Evolutionary conservation across 1,139 yeast genomes (phyloP), one percentile per base, ranked within the genome.

Genomic region (Geotrichum cucujoidarum): DNA sequence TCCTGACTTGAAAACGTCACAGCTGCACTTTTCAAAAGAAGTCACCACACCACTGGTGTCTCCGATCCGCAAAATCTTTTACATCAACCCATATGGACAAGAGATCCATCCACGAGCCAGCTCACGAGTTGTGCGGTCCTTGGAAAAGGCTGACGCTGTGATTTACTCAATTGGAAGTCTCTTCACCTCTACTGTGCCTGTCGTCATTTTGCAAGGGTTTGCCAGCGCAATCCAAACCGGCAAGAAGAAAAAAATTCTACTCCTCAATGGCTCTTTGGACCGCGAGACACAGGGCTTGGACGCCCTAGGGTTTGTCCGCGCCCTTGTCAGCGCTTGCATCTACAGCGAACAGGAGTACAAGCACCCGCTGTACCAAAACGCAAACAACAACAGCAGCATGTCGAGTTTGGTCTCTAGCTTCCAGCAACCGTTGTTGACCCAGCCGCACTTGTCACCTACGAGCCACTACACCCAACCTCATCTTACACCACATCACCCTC

Each of bases 31-130:
- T 60, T 74, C 77, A 52, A 66, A 75, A 20, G 70, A 67, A 36
- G 63, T 65, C 22, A 72, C 74, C 8, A 72, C 71, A 32, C 88
- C 92, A 0, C 70, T 89, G 21, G 72, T 80, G n/a, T 78, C 95
- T 0, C 94, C 95, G 0, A 81, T 89, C 13, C 72, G 76, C 34
- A 68, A 92, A 25, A 77, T 89, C 6, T 82, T 81, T 58, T 90
- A 90, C 61, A 83, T 89, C 43, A 85, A 90, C 29, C 94, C 95
- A 0, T 86, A 85, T 59, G 95, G 95, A 0, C 88, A 85, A 60
- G 96, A 88, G 60, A 84, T 87, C 30, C 78, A 82, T 55, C 96
- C 97, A 2, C 66, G 73, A 22, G 92, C 94, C 1, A 83, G 83
- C 56, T 68, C 79, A 5, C 71, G 86, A 51, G 92, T 83, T 0